Evolutionary conservation across 176 grass and related monocot genomes (phyloP).

Genomic region (Oryza punctata): DNA sequence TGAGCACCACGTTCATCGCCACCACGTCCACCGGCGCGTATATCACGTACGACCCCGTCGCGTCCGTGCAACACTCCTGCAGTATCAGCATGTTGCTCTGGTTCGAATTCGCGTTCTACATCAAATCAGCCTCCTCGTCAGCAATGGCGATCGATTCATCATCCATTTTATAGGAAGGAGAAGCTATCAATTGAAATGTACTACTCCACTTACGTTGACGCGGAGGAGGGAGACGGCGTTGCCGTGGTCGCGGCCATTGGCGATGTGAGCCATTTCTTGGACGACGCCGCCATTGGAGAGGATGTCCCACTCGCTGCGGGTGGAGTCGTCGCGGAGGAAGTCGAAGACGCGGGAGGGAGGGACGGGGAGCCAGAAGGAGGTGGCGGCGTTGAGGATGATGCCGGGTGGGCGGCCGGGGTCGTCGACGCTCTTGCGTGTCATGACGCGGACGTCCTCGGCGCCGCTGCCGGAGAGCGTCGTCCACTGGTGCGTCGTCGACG

Average conservation of each 20-base stretch:
- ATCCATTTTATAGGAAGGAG: too few species aligned
- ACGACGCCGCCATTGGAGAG: slow-evolving; percentile 75
- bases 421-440: slow-evolving; percentile 73
- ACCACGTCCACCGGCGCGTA: slow-evolving; percentile 83
- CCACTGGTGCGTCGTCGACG: slow-evolving; percentile 78
- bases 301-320: slow-evolving; percentile 89
- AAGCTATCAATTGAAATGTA: not conserved
- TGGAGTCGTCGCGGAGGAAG: slow-evolving; percentile 68
- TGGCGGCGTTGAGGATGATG: slow-evolving; percentile 81
- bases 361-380: slow-evolving; percentile 85
- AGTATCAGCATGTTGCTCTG: slow-evolving; percentile 92
- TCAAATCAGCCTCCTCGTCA: not conserved
- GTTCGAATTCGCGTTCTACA: slow-evolving; percentile 72
- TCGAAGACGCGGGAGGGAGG: slow-evolving; percentile 57
- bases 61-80: slow-evolving; percentile 80
- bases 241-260: slow-evolving; percentile 73
- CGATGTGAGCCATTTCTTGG: slow-evolving; percentile 85
- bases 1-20: slow-evolving; percentile 88
- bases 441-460: slow-evolving; percentile 72
- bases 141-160: not conserved
- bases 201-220: slow-evolving; percentile 60
- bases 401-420: slow-evolving; percentile 77
- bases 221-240: slow-evolving; percentile 81
- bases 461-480: slow-evolving; percentile 72
- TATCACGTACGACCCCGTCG: slow-evolving; percentile 76